Percentiles rank a stretch among this genome's conserved stretches.
Evolutionary conservation across 176 grass and related monocot species (phyloP).

Genomic region (Carex myosuroides): DNA sequence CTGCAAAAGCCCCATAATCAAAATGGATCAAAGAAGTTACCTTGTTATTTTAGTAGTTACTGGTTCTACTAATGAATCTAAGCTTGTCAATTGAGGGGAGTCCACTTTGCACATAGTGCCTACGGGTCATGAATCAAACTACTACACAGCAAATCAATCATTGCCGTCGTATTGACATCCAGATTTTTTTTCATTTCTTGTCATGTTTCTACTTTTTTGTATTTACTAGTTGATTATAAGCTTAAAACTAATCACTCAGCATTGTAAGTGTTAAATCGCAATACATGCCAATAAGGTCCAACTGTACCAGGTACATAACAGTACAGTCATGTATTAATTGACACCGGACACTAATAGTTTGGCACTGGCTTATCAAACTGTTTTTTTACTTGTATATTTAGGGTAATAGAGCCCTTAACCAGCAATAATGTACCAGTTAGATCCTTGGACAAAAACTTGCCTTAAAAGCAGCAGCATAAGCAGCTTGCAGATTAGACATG

Average conservation of each 20-base stretch:
- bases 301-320: not conserved
- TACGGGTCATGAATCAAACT: not conserved
- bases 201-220: not conserved
- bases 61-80: not conserved
- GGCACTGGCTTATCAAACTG: not conserved
- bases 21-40: not conserved
- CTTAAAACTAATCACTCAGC: not conserved
- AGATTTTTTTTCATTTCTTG: not conserved
- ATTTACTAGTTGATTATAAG: not conserved
- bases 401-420: not conserved
- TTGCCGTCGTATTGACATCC: not conserved
- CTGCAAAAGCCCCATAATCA: not conserved
- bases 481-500: constrained; percentile 98
- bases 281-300: not conserved
- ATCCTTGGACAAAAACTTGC: constrained; percentile 27
- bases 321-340: not conserved
- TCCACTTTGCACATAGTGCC: not conserved
- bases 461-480: constrained; percentile 98
- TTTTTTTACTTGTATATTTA: not conserved
- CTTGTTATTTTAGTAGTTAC: not conserved
- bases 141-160: not conserved
- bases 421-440: not conserved
- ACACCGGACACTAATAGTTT: not conserved
- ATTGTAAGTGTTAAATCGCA: not conserved
- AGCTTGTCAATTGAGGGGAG: not conserved